Conservation (phyloP, 805 yeast genomes). For the Barnettozyma sucrosica region DNA sequence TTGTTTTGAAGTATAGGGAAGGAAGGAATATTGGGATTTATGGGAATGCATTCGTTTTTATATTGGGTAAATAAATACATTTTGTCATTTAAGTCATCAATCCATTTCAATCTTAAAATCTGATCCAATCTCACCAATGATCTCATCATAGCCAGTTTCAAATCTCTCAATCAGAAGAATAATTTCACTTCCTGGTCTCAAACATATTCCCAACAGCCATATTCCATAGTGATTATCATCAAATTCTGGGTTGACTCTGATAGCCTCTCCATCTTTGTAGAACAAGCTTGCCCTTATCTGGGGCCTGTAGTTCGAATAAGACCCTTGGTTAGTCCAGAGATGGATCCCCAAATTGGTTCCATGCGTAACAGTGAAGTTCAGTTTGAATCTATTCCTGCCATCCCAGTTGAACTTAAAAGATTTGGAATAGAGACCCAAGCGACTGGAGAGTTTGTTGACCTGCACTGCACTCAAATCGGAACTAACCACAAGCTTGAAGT, state of each 20-base stretch:
- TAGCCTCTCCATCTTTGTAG: constrained; percentile 41
- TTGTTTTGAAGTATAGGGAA: background rate
- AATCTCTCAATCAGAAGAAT: constrained; percentile 43
- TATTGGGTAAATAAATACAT: background rate
- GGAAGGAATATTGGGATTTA: background rate
- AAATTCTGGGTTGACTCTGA: constrained; percentile 35
- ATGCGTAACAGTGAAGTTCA: constrained; percentile 22
- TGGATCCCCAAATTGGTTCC: constrained; percentile 21
- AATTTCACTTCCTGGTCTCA: constrained; percentile 25
- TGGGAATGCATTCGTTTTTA: background rate
- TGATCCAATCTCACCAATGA: constrained; percentile 36
- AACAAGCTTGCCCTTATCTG: constrained; percentile 39
- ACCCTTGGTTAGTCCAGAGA: constrained; percentile 10
- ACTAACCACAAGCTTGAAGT: constrained; percentile 31
- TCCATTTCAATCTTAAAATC: constrained; percentile 14
- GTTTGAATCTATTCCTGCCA: constrained; percentile 33
- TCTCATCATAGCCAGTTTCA: constrained; percentile 39
- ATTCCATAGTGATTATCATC: constrained; percentile 39
- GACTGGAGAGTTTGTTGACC: constrained; percentile 19
- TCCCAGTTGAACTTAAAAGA: constrained; percentile 33
- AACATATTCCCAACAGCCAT: constrained; percentile 21
- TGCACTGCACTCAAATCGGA: constrained; percentile 14
- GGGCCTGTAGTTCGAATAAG: constrained; percentile 35
- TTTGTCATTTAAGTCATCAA: background rate
- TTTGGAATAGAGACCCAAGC: constrained; percentile 33